A percentile compares a stretch with the other conserved stretches of the same genome.
These are phyloP conservation scores for Chrysoporthe austroafricana DNA, from an alignment of 2,329 filamentous ascomycete genomes.

Conservation along the genomic window DNA sequence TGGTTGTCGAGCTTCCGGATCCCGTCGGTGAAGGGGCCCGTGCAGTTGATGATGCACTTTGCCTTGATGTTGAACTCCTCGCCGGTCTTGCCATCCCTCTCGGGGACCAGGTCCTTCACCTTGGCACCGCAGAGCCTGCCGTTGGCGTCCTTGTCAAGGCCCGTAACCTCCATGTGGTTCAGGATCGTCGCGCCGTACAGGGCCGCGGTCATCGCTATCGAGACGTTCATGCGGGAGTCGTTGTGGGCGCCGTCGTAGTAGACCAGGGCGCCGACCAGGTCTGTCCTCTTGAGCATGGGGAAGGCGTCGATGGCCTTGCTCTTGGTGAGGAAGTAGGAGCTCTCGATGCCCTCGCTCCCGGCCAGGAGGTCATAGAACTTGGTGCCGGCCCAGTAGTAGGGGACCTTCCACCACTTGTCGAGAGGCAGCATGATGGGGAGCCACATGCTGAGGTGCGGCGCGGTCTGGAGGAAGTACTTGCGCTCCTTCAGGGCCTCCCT, in stretches of 20 bases:
- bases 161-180: conserved; percentile 80
- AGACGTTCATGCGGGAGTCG: conserved; percentile 86
- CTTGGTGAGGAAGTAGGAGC: conserved; percentile 79
- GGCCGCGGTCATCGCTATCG: conserved; percentile 77
- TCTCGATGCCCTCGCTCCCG: conserved; percentile 80
- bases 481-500: conserved; percentile 81
- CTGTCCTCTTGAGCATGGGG: conserved; percentile 75
- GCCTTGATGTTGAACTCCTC: conserved; percentile 72
- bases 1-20: conserved; percentile 82
- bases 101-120: conserved; percentile 65
- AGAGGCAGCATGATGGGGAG: conserved; percentile 83
- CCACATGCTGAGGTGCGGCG: conserved; percentile 79
- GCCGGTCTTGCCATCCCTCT: conserved; percentile 56
- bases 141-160: conserved; percentile 69
- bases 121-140: conserved; percentile 72
- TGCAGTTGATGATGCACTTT: conserved; percentile 83
- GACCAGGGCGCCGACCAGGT: conserved; percentile 76
- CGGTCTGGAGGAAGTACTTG: conserved; percentile 81
- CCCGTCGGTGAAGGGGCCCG: conserved; percentile 79
- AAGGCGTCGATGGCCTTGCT: conserved; percentile 78
- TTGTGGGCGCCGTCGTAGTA: conserved; percentile 91
- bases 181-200: conserved; percentile 80
- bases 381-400: conserved; percentile 71
- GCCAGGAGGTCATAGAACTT: conserved; percentile 84
- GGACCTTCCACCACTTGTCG: conserved; percentile 82